Conservation (phyloP, 1,284 basidiomycete species). For the Quambalaria eucalypti region DNA sequence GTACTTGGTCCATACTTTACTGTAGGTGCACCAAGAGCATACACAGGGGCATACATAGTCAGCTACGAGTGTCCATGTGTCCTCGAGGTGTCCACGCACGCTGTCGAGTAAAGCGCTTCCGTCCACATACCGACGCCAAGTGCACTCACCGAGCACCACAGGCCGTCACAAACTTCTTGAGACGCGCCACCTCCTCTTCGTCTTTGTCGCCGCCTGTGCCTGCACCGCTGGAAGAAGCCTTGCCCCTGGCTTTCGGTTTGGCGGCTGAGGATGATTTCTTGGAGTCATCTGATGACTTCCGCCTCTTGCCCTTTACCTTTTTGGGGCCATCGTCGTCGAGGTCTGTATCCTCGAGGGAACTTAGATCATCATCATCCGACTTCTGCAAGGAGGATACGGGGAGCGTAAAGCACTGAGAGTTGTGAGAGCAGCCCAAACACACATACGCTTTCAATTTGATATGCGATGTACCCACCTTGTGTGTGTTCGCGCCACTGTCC, state of each 20-base stretch:
- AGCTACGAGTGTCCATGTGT: background rate
- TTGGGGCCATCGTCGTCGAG: background rate
- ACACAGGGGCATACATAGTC: background rate
- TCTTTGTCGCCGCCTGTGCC: background rate
- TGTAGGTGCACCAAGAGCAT: background rate
- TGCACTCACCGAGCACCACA: background rate
- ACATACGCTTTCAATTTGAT: background rate
- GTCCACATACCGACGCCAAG: too few relatives aligned
- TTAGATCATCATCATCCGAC: background rate
- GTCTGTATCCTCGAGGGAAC: background rate
- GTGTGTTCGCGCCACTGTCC: background rate
- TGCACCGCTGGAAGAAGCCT: background rate
- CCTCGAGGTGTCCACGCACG: background rate
- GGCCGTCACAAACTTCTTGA: background rate
- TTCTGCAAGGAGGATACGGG: too few relatives aligned
- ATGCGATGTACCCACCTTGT: too few relatives aligned
- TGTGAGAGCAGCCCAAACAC: background rate
- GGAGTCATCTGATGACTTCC: background rate
- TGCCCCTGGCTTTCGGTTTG: background rate
- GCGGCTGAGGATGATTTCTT: background rate
- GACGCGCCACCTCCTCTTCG: background rate
- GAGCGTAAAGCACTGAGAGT: background rate
- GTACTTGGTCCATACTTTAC: background rate
- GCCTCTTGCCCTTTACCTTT: background rate
- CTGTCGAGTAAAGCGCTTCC: too few relatives aligned